Percentiles rank a stretch among this genome's conserved stretches.
Evolutionary conservation across 1,139 yeast genomes (phyloP).

Genomic region (Kurtzmaniella quercitrusa): DNA sequence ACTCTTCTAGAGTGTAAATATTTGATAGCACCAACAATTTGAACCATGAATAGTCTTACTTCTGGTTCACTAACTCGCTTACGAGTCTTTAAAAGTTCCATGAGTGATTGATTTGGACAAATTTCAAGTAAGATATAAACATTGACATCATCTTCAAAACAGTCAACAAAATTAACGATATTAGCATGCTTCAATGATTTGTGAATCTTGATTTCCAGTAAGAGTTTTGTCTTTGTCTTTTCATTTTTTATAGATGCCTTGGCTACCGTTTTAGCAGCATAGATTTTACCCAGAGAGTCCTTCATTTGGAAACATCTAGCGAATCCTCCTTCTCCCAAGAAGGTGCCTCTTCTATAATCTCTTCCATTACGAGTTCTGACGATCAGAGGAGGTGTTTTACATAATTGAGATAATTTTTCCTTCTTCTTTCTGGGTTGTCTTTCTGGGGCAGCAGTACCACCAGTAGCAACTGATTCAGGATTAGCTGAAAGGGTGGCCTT

Average conservation of each 20-base stretch:
- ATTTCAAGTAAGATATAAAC: slow-evolving; percentile 91
- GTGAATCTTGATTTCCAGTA: slow-evolving; percentile 94
- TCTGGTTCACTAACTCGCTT: slow-evolving; percentile 86
- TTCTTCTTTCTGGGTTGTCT: slow-evolving; percentile 55
- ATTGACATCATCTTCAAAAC: slow-evolving; percentile 92
- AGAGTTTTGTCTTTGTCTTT: slow-evolving; percentile 82
- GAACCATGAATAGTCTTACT: slow-evolving; percentile 85
- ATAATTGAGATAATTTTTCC: slow-evolving; percentile 80
- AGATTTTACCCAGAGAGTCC: slow-evolving; percentile 80
- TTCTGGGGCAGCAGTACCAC: slow-evolving; percentile 10
- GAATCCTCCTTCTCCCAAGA: slow-evolving; percentile 97
- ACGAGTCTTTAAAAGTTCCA: slow-evolving; percentile 86
- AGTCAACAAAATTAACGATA: slow-evolving; percentile 86
- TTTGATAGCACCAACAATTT: slow-evolving; percentile 88
- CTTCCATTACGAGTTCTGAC: slow-evolving; percentile 84
- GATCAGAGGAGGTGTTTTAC: slow-evolving; percentile 92
- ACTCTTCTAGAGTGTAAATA: slow-evolving; percentile 90
- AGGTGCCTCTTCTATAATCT: slow-evolving; percentile 86
- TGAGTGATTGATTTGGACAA: slow-evolving; percentile 87
- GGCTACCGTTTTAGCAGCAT: slow-evolving; percentile 97
- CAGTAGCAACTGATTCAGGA: background rate
- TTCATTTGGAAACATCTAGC: slow-evolving; percentile 98
- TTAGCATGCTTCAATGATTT: slow-evolving; percentile 85
- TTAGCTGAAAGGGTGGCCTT: background rate
- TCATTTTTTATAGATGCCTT: slow-evolving; percentile 89